Conservation (phyloP, 805 yeast genomes). For the Myxozyma melibiosi region DNA sequence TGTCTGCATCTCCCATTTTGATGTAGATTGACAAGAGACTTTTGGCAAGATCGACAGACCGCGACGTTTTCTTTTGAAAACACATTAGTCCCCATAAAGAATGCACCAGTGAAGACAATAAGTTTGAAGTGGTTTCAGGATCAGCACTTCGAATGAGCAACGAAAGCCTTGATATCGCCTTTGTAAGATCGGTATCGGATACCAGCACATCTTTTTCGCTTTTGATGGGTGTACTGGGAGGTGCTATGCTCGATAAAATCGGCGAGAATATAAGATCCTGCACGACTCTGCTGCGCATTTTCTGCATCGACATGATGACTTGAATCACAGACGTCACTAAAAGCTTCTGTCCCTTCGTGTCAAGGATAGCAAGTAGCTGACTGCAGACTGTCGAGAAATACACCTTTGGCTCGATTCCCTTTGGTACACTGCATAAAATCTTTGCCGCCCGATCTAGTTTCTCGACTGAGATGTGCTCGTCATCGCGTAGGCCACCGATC, state of each 20-base stretch:
- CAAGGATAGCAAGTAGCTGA: constrained; percentile 56
- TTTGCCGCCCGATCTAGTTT: constrained; percentile 69
- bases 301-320: constrained; percentile 50
- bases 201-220: constrained; percentile 3
- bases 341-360: constrained; percentile 61
- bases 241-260: not conserved
- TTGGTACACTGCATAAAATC: constrained; percentile 66
- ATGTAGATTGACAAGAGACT: constrained; percentile 29
- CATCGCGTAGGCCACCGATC: constrained; percentile 72
- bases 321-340: constrained; percentile 52
- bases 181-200: constrained; percentile 49
- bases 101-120: constrained; percentile 10
- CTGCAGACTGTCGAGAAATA: constrained; percentile 63
- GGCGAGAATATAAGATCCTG: constrained; percentile 58
- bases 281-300: constrained; percentile 47
- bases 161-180: constrained; percentile 13
- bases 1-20: constrained; percentile 35
- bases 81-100: constrained; percentile 27
- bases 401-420: constrained; percentile 46
- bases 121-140: constrained; percentile 6
- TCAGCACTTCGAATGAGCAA: constrained; percentile 15
- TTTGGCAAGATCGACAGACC: constrained; percentile 19
- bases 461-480: constrained; percentile 65
- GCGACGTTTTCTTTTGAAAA: constrained; percentile 24
- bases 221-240: not conserved